phyloP scores from a whole-genome alignment of 2,329 filamentous ascomycete species.

The Hypoxylon sp. region DNA sequence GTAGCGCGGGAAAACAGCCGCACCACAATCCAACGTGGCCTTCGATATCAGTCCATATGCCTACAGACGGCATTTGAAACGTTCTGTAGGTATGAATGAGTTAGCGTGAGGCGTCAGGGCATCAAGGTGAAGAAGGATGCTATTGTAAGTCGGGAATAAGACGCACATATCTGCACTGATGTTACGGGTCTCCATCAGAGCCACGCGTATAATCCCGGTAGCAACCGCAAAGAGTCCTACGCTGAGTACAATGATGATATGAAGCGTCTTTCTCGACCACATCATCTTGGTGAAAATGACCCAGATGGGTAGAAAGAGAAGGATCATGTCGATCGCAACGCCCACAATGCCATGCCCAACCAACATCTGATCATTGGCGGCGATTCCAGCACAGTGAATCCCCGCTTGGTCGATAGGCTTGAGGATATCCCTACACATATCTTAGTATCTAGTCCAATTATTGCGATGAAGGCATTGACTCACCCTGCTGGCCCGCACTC shows the following conservation, averaged over 20 bases:
- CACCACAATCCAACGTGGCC: conserved; percentile 55
- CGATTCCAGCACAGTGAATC: conserved; percentile 40
- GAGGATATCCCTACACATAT: conserved; percentile 33
- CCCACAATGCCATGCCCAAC: conserved; percentile 45
- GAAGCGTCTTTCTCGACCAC: conserved; percentile 46
- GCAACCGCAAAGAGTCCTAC: conserved; percentile 50
- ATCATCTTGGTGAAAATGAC: conserved; percentile 50
- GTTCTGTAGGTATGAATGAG: conserved; percentile 40
- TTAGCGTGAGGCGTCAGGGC: conserved; percentile 13
- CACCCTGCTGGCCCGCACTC: conserved; percentile 26
- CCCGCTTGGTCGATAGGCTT: conserved; percentile 29
- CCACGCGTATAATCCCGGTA: conserved; percentile 52
- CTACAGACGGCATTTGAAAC: conserved; percentile 49
- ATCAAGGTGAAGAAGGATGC: not conserved
- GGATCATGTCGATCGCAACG: conserved; percentile 47
- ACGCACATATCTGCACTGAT: conserved; percentile 47
- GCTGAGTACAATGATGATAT: conserved; percentile 49
- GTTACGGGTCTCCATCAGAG: conserved; percentile 46
- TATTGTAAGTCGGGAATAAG: too few species aligned
- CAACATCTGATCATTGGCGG: conserved; percentile 46
- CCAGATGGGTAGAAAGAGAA: conserved; percentile 50
- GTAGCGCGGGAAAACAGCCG: conserved; percentile 52
- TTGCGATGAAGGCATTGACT: not conserved
- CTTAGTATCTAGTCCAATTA: not conserved
- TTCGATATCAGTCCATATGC: conserved; percentile 53